Base-by-base conservation (phyloP, 225 moss, liverwort and hornwort genomes). In the Marchantia paleacea region DNA sequence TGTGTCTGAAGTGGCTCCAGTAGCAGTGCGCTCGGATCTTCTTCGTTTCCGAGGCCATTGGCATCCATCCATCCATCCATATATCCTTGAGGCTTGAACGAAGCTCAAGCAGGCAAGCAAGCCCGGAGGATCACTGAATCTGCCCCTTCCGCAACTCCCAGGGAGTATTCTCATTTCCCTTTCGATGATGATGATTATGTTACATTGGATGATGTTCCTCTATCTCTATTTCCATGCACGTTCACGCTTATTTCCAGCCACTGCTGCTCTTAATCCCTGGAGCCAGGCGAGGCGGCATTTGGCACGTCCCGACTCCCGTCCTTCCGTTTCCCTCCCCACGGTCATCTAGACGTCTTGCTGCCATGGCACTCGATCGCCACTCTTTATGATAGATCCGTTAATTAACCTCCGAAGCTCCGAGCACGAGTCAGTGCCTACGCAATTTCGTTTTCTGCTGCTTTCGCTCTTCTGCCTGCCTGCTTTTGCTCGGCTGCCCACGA, bases 1-100 rank as follows among this genome's bases (percentile, higher is more conserved):
- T 70, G 69, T 70, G 69, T 70, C 69, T 70, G 69, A 70, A 70
- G 69, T 10, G 69, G 69, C 69, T 70, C 69, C 69, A 70, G 69
- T 70, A 19, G 69, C 69, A 70, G 69, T 70, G 69, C 8, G 69
- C 69, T 3, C 69, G 69, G 16, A 69, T 11, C 26, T 22, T 66
- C 66, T 60, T 20, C 19, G 15, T 12, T 20, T 60, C 60, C 18
- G 19, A 12, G 60, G 39, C 39, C 39, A 2, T 3, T 18, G 60
- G 60, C 19, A 20, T 16, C 15, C 60, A 16, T 60, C 60, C n/a
- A 62, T 62, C 62, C 24, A 62, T 62, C 62, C 24, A 24, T 22
- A 39, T 39, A 39, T 39, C 39, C 39, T 39, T 39, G 62, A 62
- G 24, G 62, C n/a, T 4, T 14, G 24, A 62, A 62, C n/a, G 24